Percentiles rank a stretch among this genome's conserved stretches.
phyloP scores from a whole-genome alignment of 2,329 filamentous ascomycete species.

The Penicillium sp. region DNA sequence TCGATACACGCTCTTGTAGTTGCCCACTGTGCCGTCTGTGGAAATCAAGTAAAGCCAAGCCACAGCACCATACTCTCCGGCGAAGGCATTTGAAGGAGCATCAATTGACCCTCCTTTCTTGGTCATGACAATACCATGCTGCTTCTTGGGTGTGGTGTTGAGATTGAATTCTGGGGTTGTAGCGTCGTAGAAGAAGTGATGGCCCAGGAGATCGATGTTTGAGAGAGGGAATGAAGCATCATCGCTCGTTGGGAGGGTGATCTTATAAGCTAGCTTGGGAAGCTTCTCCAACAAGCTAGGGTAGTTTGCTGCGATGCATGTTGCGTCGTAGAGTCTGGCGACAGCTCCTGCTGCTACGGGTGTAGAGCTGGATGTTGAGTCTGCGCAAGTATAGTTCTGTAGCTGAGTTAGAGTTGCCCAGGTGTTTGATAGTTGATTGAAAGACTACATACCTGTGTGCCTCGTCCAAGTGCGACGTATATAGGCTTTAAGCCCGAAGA shows the following conservation, averaged over 20 bases:
- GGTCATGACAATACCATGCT: slow-evolving; percentile 60
- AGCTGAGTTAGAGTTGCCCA: neutral
- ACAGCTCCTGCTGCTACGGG: slow-evolving; percentile 72
- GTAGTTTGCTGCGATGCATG: slow-evolving; percentile 71
- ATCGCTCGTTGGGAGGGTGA: slow-evolving; percentile 53
- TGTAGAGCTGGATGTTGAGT: slow-evolving; percentile 57
- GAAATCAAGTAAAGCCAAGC: slow-evolving; percentile 73
- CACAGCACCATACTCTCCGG: slow-evolving; percentile 68
- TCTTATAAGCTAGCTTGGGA: slow-evolving; percentile 68
- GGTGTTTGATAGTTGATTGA: slow-evolving; percentile 6
- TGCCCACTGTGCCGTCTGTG: slow-evolving; percentile 58
- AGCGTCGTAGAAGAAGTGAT: slow-evolving; percentile 75
- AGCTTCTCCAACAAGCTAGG: slow-evolving; percentile 67
- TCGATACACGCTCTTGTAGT: slow-evolving; percentile 76
- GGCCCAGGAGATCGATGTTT: slow-evolving; percentile 66
- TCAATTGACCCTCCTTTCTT: slow-evolving; percentile 61
- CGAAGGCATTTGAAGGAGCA: slow-evolving; percentile 64
- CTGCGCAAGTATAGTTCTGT: slow-evolving; percentile 88
- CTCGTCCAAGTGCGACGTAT: slow-evolving; percentile 83
- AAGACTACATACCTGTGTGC: slow-evolving; percentile 57
- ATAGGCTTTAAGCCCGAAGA: slow-evolving; percentile 64
- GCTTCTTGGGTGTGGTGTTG: slow-evolving; percentile 52
- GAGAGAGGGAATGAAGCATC: slow-evolving; percentile 49
- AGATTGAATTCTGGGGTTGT: slow-evolving; percentile 81
- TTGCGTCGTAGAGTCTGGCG: slow-evolving; percentile 84